Evolutionary conservation across 2,329 filamentous ascomycete species (phyloP), one percentile per base, ranked within the genome.

Genomic region (Thielaviopsis populi): DNA sequence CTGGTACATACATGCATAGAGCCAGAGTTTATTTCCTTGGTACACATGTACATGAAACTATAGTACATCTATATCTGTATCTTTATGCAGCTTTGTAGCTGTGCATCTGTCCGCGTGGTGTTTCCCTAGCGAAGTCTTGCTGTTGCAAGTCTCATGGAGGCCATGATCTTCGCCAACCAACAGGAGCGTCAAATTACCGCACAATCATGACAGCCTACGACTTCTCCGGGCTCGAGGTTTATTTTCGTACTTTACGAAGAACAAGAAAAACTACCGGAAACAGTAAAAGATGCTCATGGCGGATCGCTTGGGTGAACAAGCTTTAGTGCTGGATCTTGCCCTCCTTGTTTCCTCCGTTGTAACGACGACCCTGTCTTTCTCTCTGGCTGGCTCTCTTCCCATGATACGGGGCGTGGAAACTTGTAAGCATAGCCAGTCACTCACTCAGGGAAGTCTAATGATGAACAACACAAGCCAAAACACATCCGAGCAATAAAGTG

Each of bases 391-490:
- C 30, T 33, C 30, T 33, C 3, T 37, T 37, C 33, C 33, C 33
- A 27, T 24, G 15, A 27, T 10, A 27, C 2, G 24, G 46, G 22
- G 46, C 24, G 22, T 50, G 27, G 24, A 56, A 56, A 13, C 27
- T 56, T 30, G 30, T n/a, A 33, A 15, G 11, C n/a, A 13, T 15
- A 56, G 27, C 53, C 53, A 37, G 53, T 56, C 53, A 56, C n/a
- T 17, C 53, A 56, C n/a, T 17, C 53, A 56, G 53, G 24, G 53
- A 37, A 56, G 27, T 56, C 53, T 33, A 56, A 56, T 56, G 27
- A 56, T 56, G 53, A 56, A 56, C 27, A 56, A 56, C 50, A 56
- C 19, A 56, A 56, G 24, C 50, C 50, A 56, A 56, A 56, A 56
- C 50, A 33, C 50, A n/a, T 33, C 24, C 27, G 50, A 56, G 53